Evolutionary conservation across 306 rosid species (phyloP).

Genomic region (Fagus crenata): DNA sequence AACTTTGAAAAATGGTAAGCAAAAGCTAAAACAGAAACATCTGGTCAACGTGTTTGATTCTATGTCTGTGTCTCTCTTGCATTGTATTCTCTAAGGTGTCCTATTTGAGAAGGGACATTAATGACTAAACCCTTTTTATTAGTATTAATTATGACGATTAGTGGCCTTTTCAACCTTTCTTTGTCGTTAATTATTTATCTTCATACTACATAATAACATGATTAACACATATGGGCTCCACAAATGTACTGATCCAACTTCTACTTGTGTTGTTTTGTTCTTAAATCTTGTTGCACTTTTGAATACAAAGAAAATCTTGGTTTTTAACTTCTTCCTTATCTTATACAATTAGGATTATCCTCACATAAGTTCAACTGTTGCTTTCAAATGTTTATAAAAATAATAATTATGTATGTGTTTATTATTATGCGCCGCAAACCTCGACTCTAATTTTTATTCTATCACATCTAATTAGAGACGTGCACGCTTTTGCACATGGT

Average conservation of each 20-base stretch:
- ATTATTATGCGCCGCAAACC: background rate
- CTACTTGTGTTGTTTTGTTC: conserved; percentile 18
- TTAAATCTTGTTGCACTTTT: conserved; percentile 29
- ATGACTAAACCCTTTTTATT: conserved; percentile 31
- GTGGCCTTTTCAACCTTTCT: conserved; percentile 39
- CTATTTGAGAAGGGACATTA: conserved; percentile 33
- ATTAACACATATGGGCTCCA: conserved; percentile 67
- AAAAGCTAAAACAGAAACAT: conserved; percentile 48
- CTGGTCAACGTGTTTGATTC: conserved; percentile 68
- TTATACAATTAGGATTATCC: background rate
- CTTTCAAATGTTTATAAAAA: conserved; percentile 14
- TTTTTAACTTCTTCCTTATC: background rate
- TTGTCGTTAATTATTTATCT: conserved; percentile 39
- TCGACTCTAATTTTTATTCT: background rate
- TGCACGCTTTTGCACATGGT: conserved; percentile 28
- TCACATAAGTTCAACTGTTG: background rate
- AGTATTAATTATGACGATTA: conserved; percentile 44
- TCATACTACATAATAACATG: conserved; percentile 32
- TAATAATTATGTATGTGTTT: background rate
- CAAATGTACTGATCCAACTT: conserved; percentile 28
- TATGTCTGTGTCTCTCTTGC: conserved; percentile 57
- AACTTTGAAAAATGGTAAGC: conserved; percentile 39
- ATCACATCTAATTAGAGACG: conserved; percentile 12
- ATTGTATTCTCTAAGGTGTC: conserved; percentile 36
- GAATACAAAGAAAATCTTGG: conserved; percentile 4